A percentile compares a stretch with the other conserved stretches of the same genome.
Evolutionary conservation across 257 asterid species (phyloP).

Genomic region (Nicotiana tomentosiformis): DNA sequence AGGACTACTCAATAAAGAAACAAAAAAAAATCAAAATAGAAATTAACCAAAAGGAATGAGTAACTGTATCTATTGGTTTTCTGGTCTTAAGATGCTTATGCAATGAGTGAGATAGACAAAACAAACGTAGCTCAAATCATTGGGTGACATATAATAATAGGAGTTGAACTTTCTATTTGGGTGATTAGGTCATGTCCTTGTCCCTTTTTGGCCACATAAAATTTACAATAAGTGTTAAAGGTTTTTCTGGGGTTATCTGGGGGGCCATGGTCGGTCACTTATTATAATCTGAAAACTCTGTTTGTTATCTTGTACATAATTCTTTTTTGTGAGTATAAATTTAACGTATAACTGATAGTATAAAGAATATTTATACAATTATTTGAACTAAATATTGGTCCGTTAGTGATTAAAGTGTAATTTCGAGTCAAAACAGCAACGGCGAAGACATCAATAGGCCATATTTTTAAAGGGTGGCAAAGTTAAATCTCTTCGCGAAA

Average conservation of each 20-base stretch:
- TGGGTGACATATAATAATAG: conserved; percentile 45
- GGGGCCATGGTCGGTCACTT: conserved; percentile 50
- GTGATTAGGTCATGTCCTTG: conserved; percentile 31
- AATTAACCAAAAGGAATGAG: conserved; percentile 12
- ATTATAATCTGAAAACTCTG: conserved; percentile 15
- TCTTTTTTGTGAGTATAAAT: background rate
- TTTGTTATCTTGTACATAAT: background rate
- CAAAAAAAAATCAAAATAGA: conserved; percentile 1
- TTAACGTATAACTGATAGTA: background rate
- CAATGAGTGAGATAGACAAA: conserved; percentile 25
- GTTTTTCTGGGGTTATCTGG: background rate
- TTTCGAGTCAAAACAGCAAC: too few species aligned
- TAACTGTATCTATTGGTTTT: background rate
- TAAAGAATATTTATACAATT: background rate
- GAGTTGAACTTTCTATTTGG: conserved; percentile 40
- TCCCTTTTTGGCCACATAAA: background rate
- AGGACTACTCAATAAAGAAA: conserved; percentile 4
- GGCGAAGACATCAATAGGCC: too few species aligned
- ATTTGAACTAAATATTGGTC: too few species aligned
- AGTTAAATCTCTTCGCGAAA: too few species aligned
- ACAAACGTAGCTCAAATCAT: conserved; percentile 46
- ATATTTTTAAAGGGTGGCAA: too few species aligned
- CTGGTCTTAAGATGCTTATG: conserved; percentile 9
- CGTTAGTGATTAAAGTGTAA: too few species aligned
- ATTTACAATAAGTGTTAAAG: conserved; percentile 16